Conservation (phyloP, 2,329 filamentous ascomycete species). For the Ophiostoma ips region DNA sequence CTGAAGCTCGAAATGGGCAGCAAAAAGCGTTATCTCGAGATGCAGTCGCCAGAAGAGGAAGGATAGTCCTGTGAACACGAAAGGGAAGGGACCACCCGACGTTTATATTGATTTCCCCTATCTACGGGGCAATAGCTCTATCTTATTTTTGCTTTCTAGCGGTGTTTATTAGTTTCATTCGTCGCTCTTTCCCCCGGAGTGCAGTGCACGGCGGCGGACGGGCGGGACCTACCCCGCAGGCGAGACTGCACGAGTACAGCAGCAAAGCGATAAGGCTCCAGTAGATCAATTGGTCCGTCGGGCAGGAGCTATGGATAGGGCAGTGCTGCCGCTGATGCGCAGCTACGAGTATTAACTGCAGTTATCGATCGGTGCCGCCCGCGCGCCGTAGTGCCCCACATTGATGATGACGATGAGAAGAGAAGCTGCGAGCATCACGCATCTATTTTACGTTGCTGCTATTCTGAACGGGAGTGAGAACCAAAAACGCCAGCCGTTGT, state of each 20-base stretch:
- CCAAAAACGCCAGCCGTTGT: background rate
- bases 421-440: too few relatives aligned
- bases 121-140: background rate
- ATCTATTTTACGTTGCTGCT: background rate
- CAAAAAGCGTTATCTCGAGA: background rate
- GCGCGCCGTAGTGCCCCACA: too few relatives aligned
- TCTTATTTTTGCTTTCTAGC: background rate
- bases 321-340: too few relatives aligned
- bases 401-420: too few relatives aligned
- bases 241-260: background rate
- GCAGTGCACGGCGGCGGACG: background rate
- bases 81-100: background rate
- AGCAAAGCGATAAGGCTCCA: background rate
- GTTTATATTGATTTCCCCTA: background rate
- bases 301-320: background rate
- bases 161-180: background rate
- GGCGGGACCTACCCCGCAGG: constrained; percentile 2
- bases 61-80: background rate
- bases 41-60: background rate
- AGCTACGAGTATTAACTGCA: too few relatives aligned
- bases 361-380: too few relatives aligned
- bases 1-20: background rate
- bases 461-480: background rate
- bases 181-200: background rate
- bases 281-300: background rate